These are phyloP conservation scores for Pyrenophora seminiperda DNA, from an alignment of 2,329 filamentous ascomycete species.

Conservation along the genomic window DNA sequence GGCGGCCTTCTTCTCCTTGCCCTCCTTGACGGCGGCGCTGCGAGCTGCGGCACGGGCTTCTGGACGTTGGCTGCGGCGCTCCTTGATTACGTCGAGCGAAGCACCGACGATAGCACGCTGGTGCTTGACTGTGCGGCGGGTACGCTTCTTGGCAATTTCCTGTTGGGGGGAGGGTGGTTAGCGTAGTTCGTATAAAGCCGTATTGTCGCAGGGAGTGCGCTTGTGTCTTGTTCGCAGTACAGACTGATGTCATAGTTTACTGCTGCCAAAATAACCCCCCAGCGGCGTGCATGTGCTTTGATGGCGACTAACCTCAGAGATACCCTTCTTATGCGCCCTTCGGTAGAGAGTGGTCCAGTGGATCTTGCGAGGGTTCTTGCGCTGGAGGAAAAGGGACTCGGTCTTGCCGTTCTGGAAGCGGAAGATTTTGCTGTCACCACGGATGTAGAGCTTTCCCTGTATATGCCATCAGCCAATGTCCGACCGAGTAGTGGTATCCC, in stretches of 20 bases:
- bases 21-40: constrained; percentile 88
- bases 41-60: constrained; percentile 94
- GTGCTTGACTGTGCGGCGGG: constrained; percentile 95
- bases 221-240: constrained; percentile 7
- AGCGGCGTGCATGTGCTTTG: constrained; percentile 4
- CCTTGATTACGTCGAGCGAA: constrained; percentile 99
- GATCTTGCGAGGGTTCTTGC: constrained; percentile 99
- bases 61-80: constrained; percentile 91
- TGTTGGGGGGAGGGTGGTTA: constrained; percentile 54
- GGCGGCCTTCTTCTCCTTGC: constrained; percentile 97
- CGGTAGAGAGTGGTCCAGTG: constrained; percentile 98
- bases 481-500: constrained; percentile 12
- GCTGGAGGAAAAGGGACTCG: constrained; percentile 99
- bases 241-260: constrained; percentile 31
- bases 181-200: constrained; percentile 8
- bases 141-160: constrained; percentile 99
- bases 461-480: constrained; percentile 38
- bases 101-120: constrained; percentile 99
- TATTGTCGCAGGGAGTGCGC: background rate
- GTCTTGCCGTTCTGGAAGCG: constrained; percentile 99
- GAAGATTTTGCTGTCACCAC: constrained; percentile 99
- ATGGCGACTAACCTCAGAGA: constrained; percentile 83
- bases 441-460: constrained; percentile 99
- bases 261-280: constrained; percentile 6
- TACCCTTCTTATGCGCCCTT: constrained; percentile 99